Evolutionary conservation across 495 filamentous ascomycete species (phyloP).

Genomic region (Thermothielavioides terrestris): DNA sequence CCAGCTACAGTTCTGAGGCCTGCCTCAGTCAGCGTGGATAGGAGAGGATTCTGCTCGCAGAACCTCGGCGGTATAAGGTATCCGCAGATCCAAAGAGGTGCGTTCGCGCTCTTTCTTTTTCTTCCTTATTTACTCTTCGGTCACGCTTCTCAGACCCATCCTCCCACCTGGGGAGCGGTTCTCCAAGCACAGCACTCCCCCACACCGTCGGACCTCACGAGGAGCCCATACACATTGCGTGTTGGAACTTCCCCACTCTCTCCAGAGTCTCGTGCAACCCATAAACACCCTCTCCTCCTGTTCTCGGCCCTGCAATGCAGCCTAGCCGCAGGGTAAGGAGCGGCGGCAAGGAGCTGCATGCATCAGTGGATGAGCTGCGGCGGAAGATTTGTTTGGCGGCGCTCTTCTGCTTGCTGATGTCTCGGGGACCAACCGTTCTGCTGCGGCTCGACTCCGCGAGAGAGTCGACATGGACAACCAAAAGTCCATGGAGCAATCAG

Average conservation of each 20-base stretch:
- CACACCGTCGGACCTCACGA: constrained; percentile 1
- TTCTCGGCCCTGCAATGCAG: background rate
- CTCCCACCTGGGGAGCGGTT: too few species aligned
- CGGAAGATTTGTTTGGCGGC: background rate
- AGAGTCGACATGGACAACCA: constrained; percentile 1
- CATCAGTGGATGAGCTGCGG: background rate
- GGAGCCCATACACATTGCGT: constrained; percentile 2
- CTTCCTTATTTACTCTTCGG: constrained; percentile 6
- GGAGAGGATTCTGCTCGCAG: background rate
- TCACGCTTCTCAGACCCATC: constrained; percentile 9
- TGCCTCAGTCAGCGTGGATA: too few species aligned
- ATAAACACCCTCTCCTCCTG: background rate
- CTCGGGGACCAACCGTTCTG: constrained; percentile 1
- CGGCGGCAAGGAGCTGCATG: constrained; percentile 7
- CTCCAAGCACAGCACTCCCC: constrained; percentile 2
- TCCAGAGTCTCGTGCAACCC: background rate
- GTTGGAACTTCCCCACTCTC: constrained; percentile 2
- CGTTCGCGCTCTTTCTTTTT: constrained; percentile 13
- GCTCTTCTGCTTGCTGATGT: background rate
- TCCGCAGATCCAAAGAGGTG: constrained; percentile 13
- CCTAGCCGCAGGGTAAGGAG: background rate
- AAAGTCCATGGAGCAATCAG: background rate
- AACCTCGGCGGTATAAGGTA: background rate
- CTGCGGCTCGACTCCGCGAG: constrained; percentile 9
- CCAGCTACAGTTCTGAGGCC: background rate